phyloP scores from a whole-genome alignment of 495 filamentous ascomycete species.

The Trichoderma gamsii region DNA sequence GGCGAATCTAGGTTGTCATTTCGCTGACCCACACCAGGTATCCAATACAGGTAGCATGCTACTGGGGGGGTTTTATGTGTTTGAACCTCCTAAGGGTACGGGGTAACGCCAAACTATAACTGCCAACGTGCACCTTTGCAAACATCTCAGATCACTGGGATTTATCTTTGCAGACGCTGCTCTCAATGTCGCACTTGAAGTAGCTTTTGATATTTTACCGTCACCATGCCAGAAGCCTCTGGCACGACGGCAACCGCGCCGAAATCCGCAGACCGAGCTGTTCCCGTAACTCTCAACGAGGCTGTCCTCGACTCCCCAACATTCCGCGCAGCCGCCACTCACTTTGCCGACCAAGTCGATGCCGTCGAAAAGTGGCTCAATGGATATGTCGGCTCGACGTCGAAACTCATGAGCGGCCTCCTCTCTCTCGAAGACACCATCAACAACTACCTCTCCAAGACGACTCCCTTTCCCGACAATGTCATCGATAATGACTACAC shows the following conservation, averaged over 20 bases:
- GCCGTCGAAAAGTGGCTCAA: conserved; percentile 91
- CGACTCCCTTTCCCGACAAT: conserved; percentile 63
- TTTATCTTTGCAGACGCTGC: neutral
- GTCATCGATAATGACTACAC: conserved; percentile 95
- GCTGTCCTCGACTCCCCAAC: conserved; percentile 93
- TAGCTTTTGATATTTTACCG: neutral
- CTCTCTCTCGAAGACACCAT: conserved; percentile 62
- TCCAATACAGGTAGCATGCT: neutral
- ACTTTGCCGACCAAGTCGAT: conserved; percentile 91
- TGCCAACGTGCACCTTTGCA: neutral
- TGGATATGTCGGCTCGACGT: conserved; percentile 68
- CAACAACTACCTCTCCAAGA: conserved; percentile 64
- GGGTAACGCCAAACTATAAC: neutral
- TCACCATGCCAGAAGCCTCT: conserved; percentile 11
- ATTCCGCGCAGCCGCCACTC: conserved; percentile 79
- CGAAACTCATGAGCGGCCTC: conserved; percentile 70
- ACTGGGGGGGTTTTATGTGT: conserved; percentile 1
- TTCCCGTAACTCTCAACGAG: conserved; percentile 87
- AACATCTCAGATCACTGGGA: neutral
- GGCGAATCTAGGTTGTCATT: conserved; percentile 1
- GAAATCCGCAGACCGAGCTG: conserved; percentile 34
- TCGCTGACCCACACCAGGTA: conserved; percentile 4
- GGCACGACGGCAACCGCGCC: conserved; percentile 18
- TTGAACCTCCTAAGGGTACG: neutral
- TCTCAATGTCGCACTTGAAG: neutral